Base-by-base conservation (phyloP, 805 yeast genomes). In the Lachancea dasiensis region DNA sequence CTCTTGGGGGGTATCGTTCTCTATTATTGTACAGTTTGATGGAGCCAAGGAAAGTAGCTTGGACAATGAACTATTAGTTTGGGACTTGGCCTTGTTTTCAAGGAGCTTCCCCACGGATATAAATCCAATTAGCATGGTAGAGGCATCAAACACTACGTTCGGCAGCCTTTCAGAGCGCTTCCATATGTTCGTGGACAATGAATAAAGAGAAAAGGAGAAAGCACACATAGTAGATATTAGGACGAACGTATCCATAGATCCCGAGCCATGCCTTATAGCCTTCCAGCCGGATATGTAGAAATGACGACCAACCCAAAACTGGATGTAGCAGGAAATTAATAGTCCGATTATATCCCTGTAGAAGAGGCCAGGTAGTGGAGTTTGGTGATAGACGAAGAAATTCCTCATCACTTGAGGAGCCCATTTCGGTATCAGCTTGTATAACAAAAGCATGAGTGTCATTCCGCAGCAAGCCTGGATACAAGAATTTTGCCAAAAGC, bases 191-290 rank as follows among this genome's bases (percentile, higher is more conserved):
- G 68, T 58, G 1, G 72, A 21, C 44, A 86, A 75, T 0, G 92
- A 73, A 18, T 76, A 57, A 1, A 82, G 56, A 1, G 97, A 87
- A 51, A 85, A 90, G 4, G 67, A 33, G 54, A 77, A 92, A 4
- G 96, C 85, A 16, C 83, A 77, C 34, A 80, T 63, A 0, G 96
- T 87, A 3, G 97, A 86, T 15, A 84, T 68, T 36, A 83, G 79
- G 25, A 92, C 87, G 43, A 92, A 68, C 2, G 90, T 83, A 60
- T 92, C 98, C 98, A 92, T 94, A 6, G 90, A 86, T 7, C 81
- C 81, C 17, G 85, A 78, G 5, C 79, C 72, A 51, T 84, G 87
- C 37, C 67, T 67, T 16, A 87, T 41, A 5, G 95, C 80, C 24
- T 71, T 72, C 54, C 62, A 69, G 6, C 92, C 75, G 39, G 85